Evolutionary conservation across 2,329 filamentous ascomycete genomes (phyloP), one percentile per base, ranked within the genome.

Genomic region (Penicillium sp.): DNA sequence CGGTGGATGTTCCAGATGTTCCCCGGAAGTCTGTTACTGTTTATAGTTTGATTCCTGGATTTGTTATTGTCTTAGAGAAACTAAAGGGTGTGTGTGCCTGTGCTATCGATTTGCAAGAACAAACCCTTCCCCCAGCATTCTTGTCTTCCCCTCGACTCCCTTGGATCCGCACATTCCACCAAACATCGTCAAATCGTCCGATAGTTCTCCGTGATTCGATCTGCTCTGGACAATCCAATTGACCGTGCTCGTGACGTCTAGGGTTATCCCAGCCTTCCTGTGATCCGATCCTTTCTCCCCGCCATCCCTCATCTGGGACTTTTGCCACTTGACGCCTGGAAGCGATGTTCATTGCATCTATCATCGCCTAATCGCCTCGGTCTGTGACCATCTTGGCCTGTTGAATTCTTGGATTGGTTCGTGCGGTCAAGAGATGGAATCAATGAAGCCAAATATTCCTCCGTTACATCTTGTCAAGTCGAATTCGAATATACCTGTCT

Each of bases 391-490:
- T 27, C 11, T 27, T 5, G 10, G 25, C 9, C 6, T 4, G 25
- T 4, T 13, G 4, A 4, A 6, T 13, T n/a, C n/a, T 27, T 27
- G n/a, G n/a, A n/a, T n/a, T n/a, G n/a, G n/a, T n/a, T n/a, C n/a
- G n/a, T n/a, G 25, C 26, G 22, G 36, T 37, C 42, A 48, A 55
- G 51, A 50, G 26, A 62, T 62, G 57, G 57, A 57, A 48, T 44
- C 56, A 47, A 59, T 57, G 44, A 61, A 55, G 51, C 51, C 55
- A 40, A 56, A 62, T 33, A 57, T 65, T 42, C 59, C 61, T 35
- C 62, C 62, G 28, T 56, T 65, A 42, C 62, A 65, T 43, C 59
- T 65, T 38, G 54, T 54, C 41, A 65, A 65, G 47, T 55, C 52
- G 39, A 58, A 56, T 44, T 47, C 49, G 16, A 56, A 56, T 41